phyloP scores from a whole-genome alignment of 805 yeast genomes.

The Cyberlindnera petersonii region DNA sequence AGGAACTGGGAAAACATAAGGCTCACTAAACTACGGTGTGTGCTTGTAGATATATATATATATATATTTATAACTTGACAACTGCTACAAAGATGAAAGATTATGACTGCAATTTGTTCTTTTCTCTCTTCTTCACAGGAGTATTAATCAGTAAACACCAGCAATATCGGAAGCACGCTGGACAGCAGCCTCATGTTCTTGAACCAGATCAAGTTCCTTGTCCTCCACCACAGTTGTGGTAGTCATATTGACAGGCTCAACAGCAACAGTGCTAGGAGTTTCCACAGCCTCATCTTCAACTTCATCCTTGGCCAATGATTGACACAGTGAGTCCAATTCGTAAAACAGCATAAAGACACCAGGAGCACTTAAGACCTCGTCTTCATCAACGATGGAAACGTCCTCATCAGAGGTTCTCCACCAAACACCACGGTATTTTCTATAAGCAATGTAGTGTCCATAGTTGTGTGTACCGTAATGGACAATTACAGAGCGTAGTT shows the following conservation, averaged over 20 bases:
- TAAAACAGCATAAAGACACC: constrained; percentile 94
- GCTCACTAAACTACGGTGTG: no score
- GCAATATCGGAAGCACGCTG: constrained; percentile 9
- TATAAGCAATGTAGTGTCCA: constrained; percentile 93
- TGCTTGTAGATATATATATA: no score
- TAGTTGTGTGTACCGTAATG: constrained; percentile 96
- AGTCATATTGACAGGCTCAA: neutral
- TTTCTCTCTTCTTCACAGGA: no score
- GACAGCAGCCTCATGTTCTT: constrained; percentile 4
- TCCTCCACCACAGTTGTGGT: neutral
- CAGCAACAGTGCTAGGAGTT: neutral
- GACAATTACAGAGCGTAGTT: constrained; percentile 78
- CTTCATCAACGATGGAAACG: constrained; percentile 74
- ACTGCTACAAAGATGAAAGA: no score
- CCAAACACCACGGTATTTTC: constrained; percentile 83
- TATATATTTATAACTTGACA: no score
- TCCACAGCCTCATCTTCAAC: constrained; percentile 4
- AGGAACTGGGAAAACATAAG: no score
- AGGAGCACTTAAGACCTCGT: constrained; percentile 74
- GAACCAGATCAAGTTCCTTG: neutral
- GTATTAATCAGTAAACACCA: no score
- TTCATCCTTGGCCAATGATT: constrained; percentile 18
- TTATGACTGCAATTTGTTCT: neutral
- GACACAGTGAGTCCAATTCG: constrained; percentile 48
- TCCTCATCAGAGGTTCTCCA: constrained; percentile 93